Percentiles rank a stretch among this genome's conserved stretches.
These are phyloP conservation scores for Penicillium antarcticum DNA, from an alignment of 495 filamentous ascomycete genomes.

Conservation along the genomic window DNA sequence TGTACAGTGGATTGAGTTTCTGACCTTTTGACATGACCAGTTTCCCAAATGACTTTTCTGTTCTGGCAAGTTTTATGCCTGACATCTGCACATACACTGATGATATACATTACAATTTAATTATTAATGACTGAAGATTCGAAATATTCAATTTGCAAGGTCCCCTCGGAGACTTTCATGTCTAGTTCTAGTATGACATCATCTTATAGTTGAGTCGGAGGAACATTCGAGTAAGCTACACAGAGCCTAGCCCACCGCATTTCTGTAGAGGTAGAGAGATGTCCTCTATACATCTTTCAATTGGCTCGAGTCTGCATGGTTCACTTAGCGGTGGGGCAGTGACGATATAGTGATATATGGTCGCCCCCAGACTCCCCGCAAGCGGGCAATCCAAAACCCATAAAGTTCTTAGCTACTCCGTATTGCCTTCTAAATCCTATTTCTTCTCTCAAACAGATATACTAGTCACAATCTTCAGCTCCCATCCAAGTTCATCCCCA, in stretches of 20 bases:
- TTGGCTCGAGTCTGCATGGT: background rate
- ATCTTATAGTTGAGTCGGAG: background rate
- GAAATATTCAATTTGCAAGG: too few relatives aligned
- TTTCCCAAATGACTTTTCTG: background rate
- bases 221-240: too few relatives aligned
- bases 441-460: background rate
- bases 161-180: background rate
- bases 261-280: background rate
- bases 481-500: background rate
- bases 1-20: background rate
- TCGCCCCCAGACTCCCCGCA: background rate
- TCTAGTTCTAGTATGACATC: background rate
- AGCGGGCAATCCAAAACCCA: background rate
- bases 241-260: too few relatives aligned
- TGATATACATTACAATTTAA: background rate
- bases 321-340: constrained; percentile 2
- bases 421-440: background rate
- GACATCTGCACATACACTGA: background rate
- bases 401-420: background rate
- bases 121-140: background rate
- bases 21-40: background rate
- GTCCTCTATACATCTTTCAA: background rate
- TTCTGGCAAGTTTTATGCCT: background rate
- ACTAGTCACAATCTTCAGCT: background rate
- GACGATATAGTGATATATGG: constrained; percentile 15